Evolutionary conservation across 495 filamentous ascomycete species (phyloP), one percentile per base, ranked within the genome.

Genomic region (Hypoxylon cercidicola): DNA sequence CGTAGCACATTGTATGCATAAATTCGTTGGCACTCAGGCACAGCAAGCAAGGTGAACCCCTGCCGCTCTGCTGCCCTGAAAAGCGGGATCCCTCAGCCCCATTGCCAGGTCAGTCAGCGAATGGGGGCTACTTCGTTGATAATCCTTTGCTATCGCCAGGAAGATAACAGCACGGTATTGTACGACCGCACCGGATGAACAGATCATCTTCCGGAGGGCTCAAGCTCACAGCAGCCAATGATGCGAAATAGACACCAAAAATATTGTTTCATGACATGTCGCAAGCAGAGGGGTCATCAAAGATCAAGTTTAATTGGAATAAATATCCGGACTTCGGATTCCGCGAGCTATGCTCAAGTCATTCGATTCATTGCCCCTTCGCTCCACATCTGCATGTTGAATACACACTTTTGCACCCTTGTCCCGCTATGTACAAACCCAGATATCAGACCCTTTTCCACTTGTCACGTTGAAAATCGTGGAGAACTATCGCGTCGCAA

Each of bases 381-480:
- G n/a, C 13, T 41, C 41, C 58, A n/a, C 43, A 67, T 44, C 47
- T 62, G 64, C 64, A 67, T 67, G 64, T 67, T 67, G 64, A 67
- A 67, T 67, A 67, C 64, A 62, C 53, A 68, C 47, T 55, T 49
- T 47, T 35, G 25, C 39, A 40, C 50, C 39, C 35, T 32, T 32
- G 28, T 8, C 13, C 11, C 18, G 10, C 18, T 4, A 32, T 21
- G 16, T 32, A 54, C 25, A 30, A 37, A 54, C 2, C 15, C 39
- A 16, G 13, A 2, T n/a, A 45, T 12, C 30, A 28, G 12, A 45
- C 21, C 39, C 13, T 19, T 21, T 43, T 16, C 15, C 15, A 19
- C 32, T 1, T 41, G 13, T 20, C 20, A 41, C 13, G 23, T 30
- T 19, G 35, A 25, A 39, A 19, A 20, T 18, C 9, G 13, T 19